Percentiles rank a stretch among this genome's conserved stretches.
Conservation (phyloP, 208 protist genomes). For the Trypanosomatidae sp. region DNA sequence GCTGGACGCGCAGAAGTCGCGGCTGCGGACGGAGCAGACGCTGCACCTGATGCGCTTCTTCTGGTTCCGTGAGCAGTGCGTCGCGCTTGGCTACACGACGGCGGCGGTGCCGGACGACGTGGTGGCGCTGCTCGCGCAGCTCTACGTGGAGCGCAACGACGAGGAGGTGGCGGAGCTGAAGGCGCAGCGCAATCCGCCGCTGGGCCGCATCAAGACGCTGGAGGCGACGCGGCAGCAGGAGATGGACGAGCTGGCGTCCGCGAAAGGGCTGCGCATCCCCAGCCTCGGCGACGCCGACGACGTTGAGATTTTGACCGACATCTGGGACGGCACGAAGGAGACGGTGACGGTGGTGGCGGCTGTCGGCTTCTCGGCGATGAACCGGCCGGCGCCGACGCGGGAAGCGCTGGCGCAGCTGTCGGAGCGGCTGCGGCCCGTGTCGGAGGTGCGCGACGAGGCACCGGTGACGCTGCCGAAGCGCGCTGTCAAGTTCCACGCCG, state of each 20-base stretch:
- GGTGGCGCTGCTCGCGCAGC: conserved; percentile 36
- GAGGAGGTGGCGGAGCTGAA: conserved; percentile 54
- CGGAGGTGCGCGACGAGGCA: conserved; percentile 49
- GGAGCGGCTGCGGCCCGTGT: conserved; percentile 35
- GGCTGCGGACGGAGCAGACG: conserved; percentile 35
- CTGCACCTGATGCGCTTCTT: conserved; percentile 55
- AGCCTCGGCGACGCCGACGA: conserved; percentile 47
- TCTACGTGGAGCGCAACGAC: conserved; percentile 73
- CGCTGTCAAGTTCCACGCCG: conserved; percentile 38
- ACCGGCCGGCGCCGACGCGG: conserved; percentile 7
- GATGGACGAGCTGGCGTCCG: conserved; percentile 47
- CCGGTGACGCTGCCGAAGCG: conserved; percentile 36
- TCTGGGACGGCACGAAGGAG: conserved; percentile 73
- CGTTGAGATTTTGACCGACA: conserved; percentile 62
- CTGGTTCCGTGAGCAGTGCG: conserved; percentile 81
- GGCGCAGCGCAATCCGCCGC: conserved; percentile 49
- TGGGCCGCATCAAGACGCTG: conserved; percentile 61
- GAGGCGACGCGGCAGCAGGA: conserved; percentile 55
- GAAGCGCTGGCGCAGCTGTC: conserved; percentile 30
- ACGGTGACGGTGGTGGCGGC: conserved; percentile 38
- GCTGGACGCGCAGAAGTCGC: conserved; percentile 33
- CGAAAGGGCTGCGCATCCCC: conserved; percentile 61
- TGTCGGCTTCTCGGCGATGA: conserved; percentile 16
- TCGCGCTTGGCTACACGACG: conserved; percentile 38
- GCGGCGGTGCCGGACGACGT: conserved; percentile 38